A percentile compares a stretch with the other conserved stretches of the same genome.
phyloP scores from a whole-genome alignment of 345 rosid genomes.

The Viola odorata region DNA sequence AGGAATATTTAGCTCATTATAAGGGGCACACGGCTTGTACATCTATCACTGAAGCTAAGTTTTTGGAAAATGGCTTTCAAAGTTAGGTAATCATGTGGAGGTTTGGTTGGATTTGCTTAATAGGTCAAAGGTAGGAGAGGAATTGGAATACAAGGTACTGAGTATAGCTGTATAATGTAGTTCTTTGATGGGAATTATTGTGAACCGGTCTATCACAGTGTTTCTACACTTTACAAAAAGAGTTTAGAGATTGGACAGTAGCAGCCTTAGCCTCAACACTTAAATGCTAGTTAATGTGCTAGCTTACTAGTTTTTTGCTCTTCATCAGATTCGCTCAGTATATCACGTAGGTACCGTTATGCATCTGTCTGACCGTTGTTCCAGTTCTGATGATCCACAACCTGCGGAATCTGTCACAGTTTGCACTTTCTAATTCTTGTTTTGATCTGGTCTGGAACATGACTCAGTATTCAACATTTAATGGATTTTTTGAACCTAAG shows the following conservation, averaged over 20 bases:
- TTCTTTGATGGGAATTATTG: background rate
- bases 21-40: constrained; percentile 1
- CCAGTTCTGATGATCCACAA: background rate
- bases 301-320: no score
- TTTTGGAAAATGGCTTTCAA: background rate
- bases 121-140: background rate
- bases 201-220: background rate
- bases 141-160: constrained; percentile 5
- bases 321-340: no score
- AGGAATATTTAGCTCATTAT: constrained; percentile 4
- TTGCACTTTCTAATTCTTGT: constrained; percentile 2
- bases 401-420: background rate
- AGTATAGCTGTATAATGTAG: constrained; percentile 4
- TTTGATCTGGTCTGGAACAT: constrained; percentile 9
- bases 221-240: constrained; percentile 7
- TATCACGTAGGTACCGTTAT: background rate
- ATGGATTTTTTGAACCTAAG: constrained; percentile 11
- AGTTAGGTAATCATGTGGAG: no score
- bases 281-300: constrained; percentile 6
- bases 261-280: background rate
- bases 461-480: constrained; percentile 12
- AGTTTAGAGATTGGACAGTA: constrained; percentile 3
- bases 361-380: background rate
- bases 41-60: background rate
- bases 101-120: constrained; percentile 11